phyloP scores from a whole-genome alignment of 139 green algal genomes.

The Edaphochlamys debaryana region DNA sequence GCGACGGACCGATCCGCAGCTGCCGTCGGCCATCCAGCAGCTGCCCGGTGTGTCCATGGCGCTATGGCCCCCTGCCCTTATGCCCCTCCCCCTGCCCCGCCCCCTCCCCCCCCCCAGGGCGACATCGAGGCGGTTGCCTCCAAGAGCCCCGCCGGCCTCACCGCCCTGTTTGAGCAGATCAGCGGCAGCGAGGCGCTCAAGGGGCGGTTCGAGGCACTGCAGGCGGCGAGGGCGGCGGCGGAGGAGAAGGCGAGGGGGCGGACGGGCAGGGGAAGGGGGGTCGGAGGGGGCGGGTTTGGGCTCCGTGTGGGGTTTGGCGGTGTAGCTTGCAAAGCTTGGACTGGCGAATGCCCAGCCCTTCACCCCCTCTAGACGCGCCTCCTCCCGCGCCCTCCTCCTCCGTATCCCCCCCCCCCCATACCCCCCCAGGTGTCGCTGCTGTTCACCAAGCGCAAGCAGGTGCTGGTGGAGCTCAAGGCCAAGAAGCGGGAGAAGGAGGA shows the following conservation, averaged over 20 bases:
- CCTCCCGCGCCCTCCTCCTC: background rate
- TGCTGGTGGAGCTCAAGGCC: slow-evolving; percentile 83
- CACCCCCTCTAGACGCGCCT: background rate
- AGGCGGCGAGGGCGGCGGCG: slow-evolving; percentile 49
- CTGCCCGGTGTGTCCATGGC: too few species aligned
- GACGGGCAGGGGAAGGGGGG: background rate
- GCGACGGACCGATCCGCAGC: too few species aligned
- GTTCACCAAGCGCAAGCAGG: slow-evolving; percentile 81
- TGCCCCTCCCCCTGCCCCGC: too few species aligned
- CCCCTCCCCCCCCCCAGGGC: slow-evolving; percentile 74
- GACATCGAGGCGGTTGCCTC: slow-evolving; percentile 96
- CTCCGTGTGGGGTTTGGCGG: background rate
- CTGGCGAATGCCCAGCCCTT: too few species aligned
- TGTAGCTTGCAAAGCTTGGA: too few species aligned
- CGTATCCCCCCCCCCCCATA: background rate
- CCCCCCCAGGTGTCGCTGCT: slow-evolving; percentile 54
- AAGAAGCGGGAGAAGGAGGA: slow-evolving; percentile 99
- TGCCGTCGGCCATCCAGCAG: too few species aligned
- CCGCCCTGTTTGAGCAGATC: slow-evolving; percentile 93
- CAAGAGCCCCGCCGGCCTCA: slow-evolving; percentile 87
- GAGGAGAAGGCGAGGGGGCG: slow-evolving; percentile 38
- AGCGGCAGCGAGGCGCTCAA: slow-evolving; percentile 69
- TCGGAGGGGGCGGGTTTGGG: background rate
- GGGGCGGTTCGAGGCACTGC: slow-evolving; percentile 79
- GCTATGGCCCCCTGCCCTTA: too few species aligned